These are phyloP conservation scores for Ceratobasidium theobromae DNA, from an alignment of 1,284 basidiomycete genomes.

Conservation along the genomic window DNA sequence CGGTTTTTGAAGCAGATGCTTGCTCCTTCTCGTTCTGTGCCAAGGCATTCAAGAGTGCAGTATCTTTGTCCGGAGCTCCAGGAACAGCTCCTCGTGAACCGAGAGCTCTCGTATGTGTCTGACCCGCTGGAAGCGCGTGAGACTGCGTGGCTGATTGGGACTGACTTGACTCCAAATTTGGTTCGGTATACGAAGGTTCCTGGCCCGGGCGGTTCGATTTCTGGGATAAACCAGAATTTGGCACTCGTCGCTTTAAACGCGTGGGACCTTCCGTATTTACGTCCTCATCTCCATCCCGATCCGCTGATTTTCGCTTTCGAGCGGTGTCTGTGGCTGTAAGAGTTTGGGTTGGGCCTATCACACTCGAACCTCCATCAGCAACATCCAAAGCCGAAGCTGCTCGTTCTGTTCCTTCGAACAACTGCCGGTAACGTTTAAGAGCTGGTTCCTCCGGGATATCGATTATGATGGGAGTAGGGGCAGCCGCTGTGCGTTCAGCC, in stretches of 20 bases:
- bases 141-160: neutral
- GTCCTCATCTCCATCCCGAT: conserved; percentile 19
- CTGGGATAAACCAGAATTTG: neutral
- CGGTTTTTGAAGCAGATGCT: neutral
- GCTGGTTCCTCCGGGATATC: conserved; percentile 13
- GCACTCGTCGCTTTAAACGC: neutral
- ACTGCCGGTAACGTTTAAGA: conserved; percentile 16
- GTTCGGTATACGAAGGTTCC: neutral
- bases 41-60: conserved; percentile 4
- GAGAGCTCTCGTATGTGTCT: conserved; percentile 7
- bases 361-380: neutral
- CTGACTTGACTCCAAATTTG: conserved; percentile 13
- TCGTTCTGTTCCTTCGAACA: conserved; percentile 10
- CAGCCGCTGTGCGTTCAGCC: conserved; percentile 3
- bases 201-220: neutral
- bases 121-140: neutral
- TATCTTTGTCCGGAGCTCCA: conserved; percentile 20
- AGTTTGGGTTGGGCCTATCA: neutral
- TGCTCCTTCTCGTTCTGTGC: neutral
- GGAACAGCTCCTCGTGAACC: conserved; percentile 7
- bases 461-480: neutral
- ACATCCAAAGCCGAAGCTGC: neutral
- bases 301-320: conserved; percentile 15
- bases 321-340: neutral
- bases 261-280: conserved; percentile 9